phyloP scores from a whole-genome alignment of 1,139 yeast genomes.

The Meyerozyma elateridarum region DNA sequence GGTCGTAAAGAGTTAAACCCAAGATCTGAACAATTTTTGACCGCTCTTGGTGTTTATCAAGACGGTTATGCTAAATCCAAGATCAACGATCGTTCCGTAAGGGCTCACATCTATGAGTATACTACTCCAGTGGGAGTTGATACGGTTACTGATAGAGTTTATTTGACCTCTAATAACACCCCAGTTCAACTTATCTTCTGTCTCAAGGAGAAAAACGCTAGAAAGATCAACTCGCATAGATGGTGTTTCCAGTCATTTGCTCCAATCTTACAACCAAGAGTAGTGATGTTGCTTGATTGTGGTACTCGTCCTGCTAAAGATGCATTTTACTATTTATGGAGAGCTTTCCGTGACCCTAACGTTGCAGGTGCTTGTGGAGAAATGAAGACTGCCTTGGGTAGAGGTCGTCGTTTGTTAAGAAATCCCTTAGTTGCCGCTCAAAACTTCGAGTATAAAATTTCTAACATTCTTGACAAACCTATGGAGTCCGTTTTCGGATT shows the following conservation, averaged over 20 bases:
- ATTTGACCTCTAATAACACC: slow-evolving; percentile 53
- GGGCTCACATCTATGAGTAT: slow-evolving; percentile 74
- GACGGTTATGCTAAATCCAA: slow-evolving; percentile 79
- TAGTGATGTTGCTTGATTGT: slow-evolving; percentile 70
- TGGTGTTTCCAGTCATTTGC: slow-evolving; percentile 84
- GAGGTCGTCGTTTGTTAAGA: slow-evolving; percentile 45
- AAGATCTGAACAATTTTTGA: slow-evolving; percentile 58
- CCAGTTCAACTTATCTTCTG: slow-evolving; percentile 78
- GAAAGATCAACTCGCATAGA: slow-evolving; percentile 77
- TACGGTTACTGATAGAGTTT: slow-evolving; percentile 49
- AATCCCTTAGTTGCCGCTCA: slow-evolving; percentile 84
- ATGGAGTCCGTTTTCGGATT: slow-evolving; percentile 81
- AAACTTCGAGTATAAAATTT: slow-evolving; percentile 78
- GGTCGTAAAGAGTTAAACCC: slow-evolving; percentile 69
- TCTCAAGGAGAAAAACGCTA: slow-evolving; percentile 67
- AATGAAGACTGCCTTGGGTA: slow-evolving; percentile 66
- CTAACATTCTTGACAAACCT: slow-evolving; percentile 79
- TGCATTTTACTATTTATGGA: slow-evolving; percentile 76
- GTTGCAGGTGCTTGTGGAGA: slow-evolving; percentile 94
- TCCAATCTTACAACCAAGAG: slow-evolving; percentile 63
- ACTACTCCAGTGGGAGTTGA: slow-evolving; percentile 76
- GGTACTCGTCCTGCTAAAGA: slow-evolving; percentile 74
- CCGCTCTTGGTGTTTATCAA: slow-evolving; percentile 74
- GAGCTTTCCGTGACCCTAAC: slow-evolving; percentile 62
- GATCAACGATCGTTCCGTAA: slow-evolving; percentile 65